These are phyloP conservation scores for Penicillium egyptiacum DNA, from an alignment of 495 filamentous ascomycete genomes.

Conservation along the genomic window DNA sequence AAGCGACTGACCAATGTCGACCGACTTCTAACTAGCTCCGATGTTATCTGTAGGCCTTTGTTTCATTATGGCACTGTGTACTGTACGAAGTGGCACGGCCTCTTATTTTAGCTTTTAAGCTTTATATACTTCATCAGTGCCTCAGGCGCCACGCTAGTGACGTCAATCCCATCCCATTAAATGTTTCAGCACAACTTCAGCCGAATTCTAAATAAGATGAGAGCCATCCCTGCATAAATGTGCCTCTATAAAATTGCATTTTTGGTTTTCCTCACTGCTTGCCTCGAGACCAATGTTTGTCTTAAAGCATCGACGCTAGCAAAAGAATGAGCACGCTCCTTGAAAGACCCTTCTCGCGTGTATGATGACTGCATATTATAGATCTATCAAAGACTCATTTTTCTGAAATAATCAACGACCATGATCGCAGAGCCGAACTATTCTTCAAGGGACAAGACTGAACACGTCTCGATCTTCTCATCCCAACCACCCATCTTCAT, in stretches of 20 bases:
- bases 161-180: neutral
- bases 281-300: neutral
- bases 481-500: slow-evolving; percentile 66
- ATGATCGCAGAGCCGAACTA: slow-evolving; percentile 7
- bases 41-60: neutral
- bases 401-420: neutral
- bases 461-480: slow-evolving; percentile 19
- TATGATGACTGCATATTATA: neutral
- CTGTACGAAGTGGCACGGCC: no score
- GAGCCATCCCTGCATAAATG: no score
- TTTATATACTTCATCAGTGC: neutral
- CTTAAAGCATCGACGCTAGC: neutral
- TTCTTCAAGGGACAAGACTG: slow-evolving; percentile 5
- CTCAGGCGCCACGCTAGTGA: neutral
- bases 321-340: neutral
- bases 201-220: neutral
- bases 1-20: neutral
- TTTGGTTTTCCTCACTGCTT: neutral
- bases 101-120: neutral
- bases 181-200: neutral
- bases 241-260: neutral
- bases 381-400: neutral
- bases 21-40: no score
- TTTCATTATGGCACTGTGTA: neutral
- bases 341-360: neutral